phyloP scores from a whole-genome alignment of 768 basidiomycete species.

The Boletus patriciae region DNA sequence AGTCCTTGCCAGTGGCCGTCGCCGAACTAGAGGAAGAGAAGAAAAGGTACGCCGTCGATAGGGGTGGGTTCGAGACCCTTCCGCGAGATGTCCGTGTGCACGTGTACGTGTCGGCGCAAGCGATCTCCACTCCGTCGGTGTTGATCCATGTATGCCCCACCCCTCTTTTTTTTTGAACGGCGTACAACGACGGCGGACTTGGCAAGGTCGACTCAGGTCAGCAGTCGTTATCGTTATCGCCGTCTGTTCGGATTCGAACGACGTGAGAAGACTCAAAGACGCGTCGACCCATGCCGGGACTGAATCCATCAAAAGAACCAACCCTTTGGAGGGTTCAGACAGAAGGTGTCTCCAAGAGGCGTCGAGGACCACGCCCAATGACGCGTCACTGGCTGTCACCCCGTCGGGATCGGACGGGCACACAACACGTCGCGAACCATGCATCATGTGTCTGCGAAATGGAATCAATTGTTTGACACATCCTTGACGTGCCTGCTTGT shows the following conservation, averaged over 20 bases:
- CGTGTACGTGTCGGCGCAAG: not conserved
- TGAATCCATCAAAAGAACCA: no score
- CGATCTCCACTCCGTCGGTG: not conserved
- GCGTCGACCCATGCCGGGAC: not conserved
- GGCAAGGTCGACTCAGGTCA: not conserved
- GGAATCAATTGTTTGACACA: no score
- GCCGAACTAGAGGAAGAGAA: not conserved
- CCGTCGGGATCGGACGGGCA: no score
- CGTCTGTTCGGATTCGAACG: not conserved
- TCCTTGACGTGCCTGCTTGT: no score
- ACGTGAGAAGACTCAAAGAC: conserved; percentile 2
- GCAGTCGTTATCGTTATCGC: not conserved
- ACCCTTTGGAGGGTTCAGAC: no score
- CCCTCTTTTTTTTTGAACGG: not conserved
- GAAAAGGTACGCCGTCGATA: not conserved
- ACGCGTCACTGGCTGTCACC: no score
- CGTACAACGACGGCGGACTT: not conserved
- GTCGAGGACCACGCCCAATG: no score
- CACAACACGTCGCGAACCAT: no score
- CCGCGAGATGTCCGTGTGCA: not conserved
- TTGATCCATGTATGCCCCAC: not conserved
- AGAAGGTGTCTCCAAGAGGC: not conserved
- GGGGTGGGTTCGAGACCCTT: not conserved
- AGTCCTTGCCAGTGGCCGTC: no score
- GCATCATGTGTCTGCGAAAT: no score